Percentiles rank a stretch among this genome's conserved stretches.
These are phyloP conservation scores for Fusarium decemcellulare DNA, from an alignment of 2,329 filamentous ascomycete genomes.

Conservation along the genomic window DNA sequence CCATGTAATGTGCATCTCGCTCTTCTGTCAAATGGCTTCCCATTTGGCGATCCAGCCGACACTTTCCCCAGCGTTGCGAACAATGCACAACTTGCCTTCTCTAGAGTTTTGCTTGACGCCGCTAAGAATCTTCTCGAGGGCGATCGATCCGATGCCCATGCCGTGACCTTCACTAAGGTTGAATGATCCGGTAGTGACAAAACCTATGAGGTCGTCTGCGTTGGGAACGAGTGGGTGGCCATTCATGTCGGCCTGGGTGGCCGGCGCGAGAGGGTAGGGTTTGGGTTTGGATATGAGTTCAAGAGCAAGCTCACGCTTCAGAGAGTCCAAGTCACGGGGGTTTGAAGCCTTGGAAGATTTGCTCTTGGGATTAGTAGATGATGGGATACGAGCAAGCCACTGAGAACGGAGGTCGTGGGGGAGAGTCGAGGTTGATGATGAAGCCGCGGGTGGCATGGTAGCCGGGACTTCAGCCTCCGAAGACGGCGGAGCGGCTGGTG, in stretches of 20 bases:
- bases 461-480: conserved; percentile 62
- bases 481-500: conserved; percentile 40
- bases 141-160: conserved; percentile 81
- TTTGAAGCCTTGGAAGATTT: conserved; percentile 31
- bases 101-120: conserved; percentile 49
- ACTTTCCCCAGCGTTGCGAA: conserved; percentile 84
- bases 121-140: conserved; percentile 68
- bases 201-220: conserved; percentile 85
- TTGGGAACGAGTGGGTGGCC: conserved; percentile 79
- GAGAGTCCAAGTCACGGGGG: conserved; percentile 52
- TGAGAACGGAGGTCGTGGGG: conserved; percentile 70
- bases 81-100: conserved; percentile 78
- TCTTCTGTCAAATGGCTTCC: conserved; percentile 70
- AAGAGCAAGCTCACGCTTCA: conserved; percentile 61
- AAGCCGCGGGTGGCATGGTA: conserved; percentile 52
- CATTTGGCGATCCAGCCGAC: conserved; percentile 85
- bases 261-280: conserved; percentile 51
- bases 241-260: conserved; percentile 56
- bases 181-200: conserved; percentile 89
- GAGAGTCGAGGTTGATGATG: conserved; percentile 44
- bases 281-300: conserved; percentile 60
- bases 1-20: too few relatives aligned
- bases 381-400: conserved; percentile 76
- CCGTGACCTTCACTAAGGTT: conserved; percentile 83
- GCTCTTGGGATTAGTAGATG: background rate